Base-by-base conservation (phyloP, 2,329 filamentous ascomycete genomes). In the Pyricularia pennisetigena region DNA sequence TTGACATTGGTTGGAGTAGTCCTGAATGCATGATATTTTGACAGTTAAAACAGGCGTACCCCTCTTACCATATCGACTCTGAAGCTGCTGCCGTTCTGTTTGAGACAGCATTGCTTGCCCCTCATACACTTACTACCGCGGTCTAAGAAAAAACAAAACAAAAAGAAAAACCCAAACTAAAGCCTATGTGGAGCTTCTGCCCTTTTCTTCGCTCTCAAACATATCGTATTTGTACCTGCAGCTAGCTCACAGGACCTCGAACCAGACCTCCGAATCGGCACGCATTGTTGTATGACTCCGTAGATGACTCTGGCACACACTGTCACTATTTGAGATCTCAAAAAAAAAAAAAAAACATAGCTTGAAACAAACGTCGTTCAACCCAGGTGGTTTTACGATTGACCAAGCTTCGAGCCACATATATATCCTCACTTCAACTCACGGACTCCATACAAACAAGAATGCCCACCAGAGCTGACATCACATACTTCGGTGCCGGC, bases 401-500 rank as follows among this genome's bases (percentile, higher is more conserved):
- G n/a, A 24, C 23, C 57, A 66, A 28, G 10, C 20, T 16, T 41
- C 28, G 23, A 8, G 32, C 14, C 35, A 28, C 23, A 54, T 16
- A 65, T 6, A 26, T 3, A 26, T n/a, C 35, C 3, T 49, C 5
- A 20, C 14, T 54, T 9, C 41, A 54, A n/a, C 32, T n/a, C n/a
- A 6, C 20, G 16, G 29, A 41, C 29, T n/a, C 1, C 64, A 41
- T 12, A 23, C 32, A 54, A 12, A 61, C 61, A 24, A 65, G 65
- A 28, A 73, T 73, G 72, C 70, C 72, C 3, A 61, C 69, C 28
- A 68, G 72, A 20, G 54, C 69, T 57, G 72, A 73, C 2, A 70
- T 73, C 62, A 71, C 68, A n/a, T 73, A 72, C 80, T 97, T 97
- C 74, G 93, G 94, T 70, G 94, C 94, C 67, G 94, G 94, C 71